Percentiles rank a stretch among this genome's conserved stretches.
These are phyloP conservation scores for Cetraspora pellucida DNA, from an alignment of 192 early-diverging fungal genomes.

Conservation along the genomic window DNA sequence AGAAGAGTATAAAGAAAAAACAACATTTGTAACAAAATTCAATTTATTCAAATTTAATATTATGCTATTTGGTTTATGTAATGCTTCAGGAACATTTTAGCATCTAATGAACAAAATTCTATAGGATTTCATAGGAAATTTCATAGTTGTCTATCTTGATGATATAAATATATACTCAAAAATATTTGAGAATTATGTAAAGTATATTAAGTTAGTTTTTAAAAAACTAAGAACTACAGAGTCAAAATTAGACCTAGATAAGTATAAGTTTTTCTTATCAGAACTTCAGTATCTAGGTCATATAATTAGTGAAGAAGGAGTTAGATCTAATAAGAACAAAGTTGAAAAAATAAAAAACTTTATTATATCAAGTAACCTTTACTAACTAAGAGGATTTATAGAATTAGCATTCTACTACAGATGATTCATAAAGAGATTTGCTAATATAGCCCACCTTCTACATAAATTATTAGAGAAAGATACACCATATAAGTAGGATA, in stretches of 20 bases:
- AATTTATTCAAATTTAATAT: conserved; percentile 30
- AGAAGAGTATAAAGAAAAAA: neutral
- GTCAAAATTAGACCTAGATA: neutral
- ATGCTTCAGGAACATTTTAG: conserved; percentile 37
- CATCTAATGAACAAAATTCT: conserved; percentile 5
- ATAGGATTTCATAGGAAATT: neutral
- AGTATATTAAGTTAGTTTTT: neutral
- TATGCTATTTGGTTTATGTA: conserved; percentile 38
- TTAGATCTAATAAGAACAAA: neutral
- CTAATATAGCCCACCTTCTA: neutral
- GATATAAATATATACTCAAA: conserved; percentile 42
- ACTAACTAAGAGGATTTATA: neutral
- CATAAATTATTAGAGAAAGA: neutral
- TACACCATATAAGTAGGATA: neutral
- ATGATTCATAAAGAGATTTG: neutral
- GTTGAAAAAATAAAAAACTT: neutral
- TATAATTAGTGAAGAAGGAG: neutral
- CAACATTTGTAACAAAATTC: conserved; percentile 33
- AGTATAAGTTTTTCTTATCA: neutral
- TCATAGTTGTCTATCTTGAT: conserved; percentile 39
- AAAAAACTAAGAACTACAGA: neutral
- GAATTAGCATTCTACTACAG: neutral
- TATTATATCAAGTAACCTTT: neutral
- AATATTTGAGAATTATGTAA: too few relatives aligned
- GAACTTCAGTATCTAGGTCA: neutral